Evolutionary conservation across 345 rosid species (phyloP).

Genomic region (Mallotus nudiflorus): DNA sequence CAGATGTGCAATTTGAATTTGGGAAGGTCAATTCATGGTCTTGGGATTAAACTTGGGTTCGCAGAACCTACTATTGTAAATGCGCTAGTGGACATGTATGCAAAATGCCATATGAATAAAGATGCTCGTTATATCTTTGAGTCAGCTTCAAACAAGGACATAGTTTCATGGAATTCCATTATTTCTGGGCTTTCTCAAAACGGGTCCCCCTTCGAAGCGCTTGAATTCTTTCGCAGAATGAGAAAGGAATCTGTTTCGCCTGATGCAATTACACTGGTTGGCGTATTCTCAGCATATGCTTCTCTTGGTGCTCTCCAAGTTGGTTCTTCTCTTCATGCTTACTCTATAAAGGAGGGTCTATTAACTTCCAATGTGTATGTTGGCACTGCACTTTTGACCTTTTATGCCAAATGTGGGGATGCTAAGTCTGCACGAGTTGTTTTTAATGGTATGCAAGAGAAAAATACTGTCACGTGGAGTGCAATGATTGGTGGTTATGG

Average conservation of each 20-base stretch:
- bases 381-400: constrained; percentile 32
- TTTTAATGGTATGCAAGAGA: constrained; percentile 27
- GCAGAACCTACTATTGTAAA: constrained; percentile 14
- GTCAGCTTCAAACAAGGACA: constrained; percentile 41
- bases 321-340: constrained; percentile 69
- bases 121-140: constrained; percentile 41
- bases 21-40: constrained; percentile 24
- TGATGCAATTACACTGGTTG: constrained; percentile 45
- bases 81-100: constrained; percentile 46
- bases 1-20: constrained; percentile 17
- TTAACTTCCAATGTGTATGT: constrained; percentile 16
- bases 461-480: constrained; percentile 29
- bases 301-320: constrained; percentile 42
- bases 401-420: constrained; percentile 33
- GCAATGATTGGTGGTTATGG: constrained; percentile 38
- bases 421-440: constrained; percentile 24
- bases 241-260: constrained; percentile 40
- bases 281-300: constrained; percentile 52
- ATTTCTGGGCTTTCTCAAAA: constrained; percentile 49
- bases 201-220: constrained; percentile 43
- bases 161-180: constrained; percentile 54
- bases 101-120: constrained; percentile 43
- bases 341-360: constrained; percentile 38
- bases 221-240: constrained; percentile 55
- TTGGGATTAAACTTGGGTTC: constrained; percentile 24